A percentile compares a stretch with the other conserved stretches of the same genome.
These are phyloP conservation scores for Backusella luteola DNA, from an alignment of 192 early-diverging fungal species.

Conservation along the genomic window DNA sequence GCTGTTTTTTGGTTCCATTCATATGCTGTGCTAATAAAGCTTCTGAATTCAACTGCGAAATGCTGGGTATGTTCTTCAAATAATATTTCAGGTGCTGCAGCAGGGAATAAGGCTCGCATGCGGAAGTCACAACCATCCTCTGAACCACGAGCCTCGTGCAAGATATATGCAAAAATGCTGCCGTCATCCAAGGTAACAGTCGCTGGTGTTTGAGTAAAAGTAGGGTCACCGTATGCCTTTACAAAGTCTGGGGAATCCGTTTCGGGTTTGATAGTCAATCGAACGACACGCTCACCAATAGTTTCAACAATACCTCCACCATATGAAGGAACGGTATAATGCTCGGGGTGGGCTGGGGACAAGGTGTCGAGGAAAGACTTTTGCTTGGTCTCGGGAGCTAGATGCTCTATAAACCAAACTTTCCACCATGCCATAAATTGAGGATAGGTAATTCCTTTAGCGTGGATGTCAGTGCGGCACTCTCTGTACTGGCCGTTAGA, in stretches of 20 bases:
- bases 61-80: slow-evolving; percentile 9
- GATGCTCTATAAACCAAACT: neutral
- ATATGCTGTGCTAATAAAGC: neutral
- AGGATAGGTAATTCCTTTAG: neutral
- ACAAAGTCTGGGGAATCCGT: neutral
- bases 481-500: neutral
- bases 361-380: neutral
- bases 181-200: neutral
- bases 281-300: neutral
- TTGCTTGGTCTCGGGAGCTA: neutral
- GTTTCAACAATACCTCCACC: neutral
- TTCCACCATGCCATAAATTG: neutral
- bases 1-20: neutral
- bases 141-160: neutral
- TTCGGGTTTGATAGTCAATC: neutral
- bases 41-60: slow-evolving; percentile 8
- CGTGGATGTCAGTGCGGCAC: neutral
- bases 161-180: neutral
- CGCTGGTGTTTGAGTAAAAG: neutral
- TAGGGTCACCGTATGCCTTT: neutral
- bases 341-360: neutral
- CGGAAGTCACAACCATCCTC: neutral
- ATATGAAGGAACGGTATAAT: neutral
- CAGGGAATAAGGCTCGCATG: neutral
- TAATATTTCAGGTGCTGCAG: neutral